These are phyloP conservation scores for Alternaria rosae DNA, from an alignment of 2,329 filamentous ascomycete species.

Conservation along the genomic window DNA sequence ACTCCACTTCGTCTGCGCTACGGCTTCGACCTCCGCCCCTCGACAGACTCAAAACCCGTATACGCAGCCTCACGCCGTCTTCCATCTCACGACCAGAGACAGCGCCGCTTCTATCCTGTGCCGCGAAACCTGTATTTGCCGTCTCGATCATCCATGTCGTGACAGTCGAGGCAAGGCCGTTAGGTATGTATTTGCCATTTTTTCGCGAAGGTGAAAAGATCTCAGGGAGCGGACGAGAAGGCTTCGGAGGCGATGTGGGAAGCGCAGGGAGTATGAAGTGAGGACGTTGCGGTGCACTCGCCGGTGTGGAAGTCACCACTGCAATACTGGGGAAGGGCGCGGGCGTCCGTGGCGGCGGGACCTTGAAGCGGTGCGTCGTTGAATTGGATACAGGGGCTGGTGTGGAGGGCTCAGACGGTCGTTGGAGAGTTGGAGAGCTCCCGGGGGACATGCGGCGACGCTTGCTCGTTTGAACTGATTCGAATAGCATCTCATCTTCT, in stretches of 20 bases:
- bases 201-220: constrained; percentile 63
- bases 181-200: constrained; percentile 57
- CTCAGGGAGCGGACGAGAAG: constrained; percentile 55
- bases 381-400: constrained; percentile 14
- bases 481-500: constrained; percentile 41
- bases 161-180: constrained; percentile 59
- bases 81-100: constrained; percentile 30
- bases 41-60: constrained; percentile 10
- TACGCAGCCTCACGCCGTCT: constrained; percentile 33
- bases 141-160: constrained; percentile 61
- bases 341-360: constrained; percentile 26
- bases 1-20: constrained; percentile 19
- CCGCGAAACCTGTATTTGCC: constrained; percentile 32
- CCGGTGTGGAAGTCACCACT: constrained; percentile 5
- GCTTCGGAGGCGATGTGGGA: constrained; percentile 35
- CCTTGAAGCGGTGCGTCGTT: constrained; percentile 37
- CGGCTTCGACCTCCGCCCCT: background rate
- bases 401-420: constrained; percentile 12
- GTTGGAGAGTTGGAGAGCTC: constrained; percentile 15
- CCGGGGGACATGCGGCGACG: constrained; percentile 33
- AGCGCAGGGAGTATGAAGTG: constrained; percentile 49
- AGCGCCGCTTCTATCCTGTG: constrained; percentile 18
- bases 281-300: constrained; percentile 36
- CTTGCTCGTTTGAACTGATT: constrained; percentile 23
- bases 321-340: constrained; percentile 15